Evolutionary conservation across 805 yeast genomes (phyloP).

Genomic region (Candida rishiriensis): DNA sequence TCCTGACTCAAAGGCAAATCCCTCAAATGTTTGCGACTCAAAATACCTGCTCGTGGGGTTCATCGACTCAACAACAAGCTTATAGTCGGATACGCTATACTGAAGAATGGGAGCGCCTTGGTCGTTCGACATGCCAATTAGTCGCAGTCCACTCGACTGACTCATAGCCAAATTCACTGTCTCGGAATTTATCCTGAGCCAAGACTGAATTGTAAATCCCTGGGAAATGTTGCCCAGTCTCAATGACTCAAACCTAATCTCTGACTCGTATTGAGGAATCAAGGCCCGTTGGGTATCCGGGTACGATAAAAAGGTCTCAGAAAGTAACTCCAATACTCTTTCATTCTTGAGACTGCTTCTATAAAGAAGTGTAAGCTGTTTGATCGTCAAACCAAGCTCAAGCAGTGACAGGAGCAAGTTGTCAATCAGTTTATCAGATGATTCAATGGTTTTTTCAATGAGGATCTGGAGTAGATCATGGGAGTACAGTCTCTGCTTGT

Average conservation of each 20-base stretch:
- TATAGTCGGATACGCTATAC: conserved; percentile 13
- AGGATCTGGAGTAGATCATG: conserved; percentile 6
- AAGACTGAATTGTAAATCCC: conserved; percentile 23
- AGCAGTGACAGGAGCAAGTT: conserved; percentile 8
- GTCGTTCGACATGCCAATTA: conserved; percentile 4
- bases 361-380: conserved; percentile 12
- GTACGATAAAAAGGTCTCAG: conserved; percentile 4
- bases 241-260: conserved; percentile 10
- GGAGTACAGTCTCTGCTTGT: conserved; percentile 16
- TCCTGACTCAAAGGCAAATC: conserved; percentile 23
- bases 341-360: conserved; percentile 4
- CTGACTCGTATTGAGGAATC: conserved; percentile 7
- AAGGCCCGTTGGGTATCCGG: conserved; percentile 7
- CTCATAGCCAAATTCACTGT: conserved; percentile 1
- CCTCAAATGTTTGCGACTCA: conserved; percentile 20
- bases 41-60: conserved; percentile 2
- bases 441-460: conserved; percentile 1
- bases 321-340: background rate
- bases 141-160: background rate
- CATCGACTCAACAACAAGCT: conserved; percentile 11
- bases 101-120: conserved; percentile 6
- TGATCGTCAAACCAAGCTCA: conserved; percentile 16
- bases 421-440: background rate
- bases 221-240: conserved; percentile 6
- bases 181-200: conserved; percentile 19